A percentile compares a stretch with the other conserved stretches of the same genome.
phyloP scores from a whole-genome alignment of 129 eudicot species.

The Chrysanthemum lavandulifolium region DNA sequence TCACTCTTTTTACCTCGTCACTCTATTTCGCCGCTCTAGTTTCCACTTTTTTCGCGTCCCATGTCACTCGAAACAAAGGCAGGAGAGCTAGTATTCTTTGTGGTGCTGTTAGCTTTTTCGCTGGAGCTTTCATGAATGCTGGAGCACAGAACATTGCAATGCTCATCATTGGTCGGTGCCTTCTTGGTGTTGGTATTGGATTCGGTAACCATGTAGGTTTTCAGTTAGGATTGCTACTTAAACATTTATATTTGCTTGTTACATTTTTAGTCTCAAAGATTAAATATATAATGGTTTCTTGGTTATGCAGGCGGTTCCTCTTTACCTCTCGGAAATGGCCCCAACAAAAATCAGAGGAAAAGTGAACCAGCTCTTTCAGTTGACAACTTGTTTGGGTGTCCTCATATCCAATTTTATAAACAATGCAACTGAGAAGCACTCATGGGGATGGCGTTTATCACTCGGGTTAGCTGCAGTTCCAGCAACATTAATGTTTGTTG shows the following conservation, averaged over 20 bases:
- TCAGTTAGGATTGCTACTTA: not conserved
- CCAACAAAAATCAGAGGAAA: slow-evolving; percentile 90
- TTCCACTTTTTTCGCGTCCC: slow-evolving; percentile 72
- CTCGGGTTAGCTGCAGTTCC: slow-evolving; percentile 88
- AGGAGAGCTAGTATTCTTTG: slow-evolving; percentile 72
- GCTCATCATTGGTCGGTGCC: slow-evolving; percentile 73
- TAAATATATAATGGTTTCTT: slow-evolving; percentile 13
- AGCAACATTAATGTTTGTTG: slow-evolving; percentile 73
- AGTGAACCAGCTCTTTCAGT: slow-evolving; percentile 79
- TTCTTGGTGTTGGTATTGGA: slow-evolving; percentile 93
- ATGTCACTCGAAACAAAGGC: slow-evolving; percentile 63
- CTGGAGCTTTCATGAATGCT: slow-evolving; percentile 66
- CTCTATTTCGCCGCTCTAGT: slow-evolving; percentile 74
- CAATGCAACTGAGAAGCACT: slow-evolving; percentile 69
- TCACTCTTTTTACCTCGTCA: slow-evolving; percentile 85
- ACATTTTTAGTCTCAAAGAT: not conserved
- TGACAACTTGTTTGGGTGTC: slow-evolving; percentile 87
- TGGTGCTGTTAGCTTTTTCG: slow-evolving; percentile 72
- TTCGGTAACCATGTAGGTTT: slow-evolving; percentile 76
- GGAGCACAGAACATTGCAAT: slow-evolving; percentile 65
- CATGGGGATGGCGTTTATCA: slow-evolving; percentile 98
- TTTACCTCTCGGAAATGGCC: slow-evolving; percentile 91
- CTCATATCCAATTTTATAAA: slow-evolving; percentile 78
- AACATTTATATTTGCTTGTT: no score
- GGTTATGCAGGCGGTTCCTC: slow-evolving; percentile 73